Evolutionary conservation across 345 rosid species (phyloP).

Genomic region (Carallia pectinifolia): DNA sequence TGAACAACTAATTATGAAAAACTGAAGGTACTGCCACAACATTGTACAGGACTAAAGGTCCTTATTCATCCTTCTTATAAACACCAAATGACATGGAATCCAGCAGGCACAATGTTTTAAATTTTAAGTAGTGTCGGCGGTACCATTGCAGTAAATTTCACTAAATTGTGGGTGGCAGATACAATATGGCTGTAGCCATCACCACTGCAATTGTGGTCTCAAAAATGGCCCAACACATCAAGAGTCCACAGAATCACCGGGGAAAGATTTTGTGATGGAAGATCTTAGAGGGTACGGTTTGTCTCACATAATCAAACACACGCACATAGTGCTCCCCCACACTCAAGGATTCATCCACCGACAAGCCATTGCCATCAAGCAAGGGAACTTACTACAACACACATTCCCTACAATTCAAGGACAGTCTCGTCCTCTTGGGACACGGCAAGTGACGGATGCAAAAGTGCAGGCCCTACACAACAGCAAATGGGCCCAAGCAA

Average conservation of each 20-base stretch:
- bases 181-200: too few species aligned
- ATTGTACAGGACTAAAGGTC: too few species aligned
- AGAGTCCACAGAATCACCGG: background rate
- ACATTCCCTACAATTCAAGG: slow-evolving; percentile 6
- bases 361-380: background rate
- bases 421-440: background rate
- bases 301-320: background rate
- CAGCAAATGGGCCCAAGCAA: background rate
- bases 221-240: background rate
- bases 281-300: background rate
- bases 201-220: background rate
- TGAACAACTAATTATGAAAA: too few species aligned
- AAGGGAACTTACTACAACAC: background rate
- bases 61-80: too few species aligned
- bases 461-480: slow-evolving; percentile 2
- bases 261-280: background rate
- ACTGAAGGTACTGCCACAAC: too few species aligned
- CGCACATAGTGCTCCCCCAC: background rate
- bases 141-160: too few species aligned
- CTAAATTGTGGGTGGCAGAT: too few species aligned
- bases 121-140: too few species aligned
- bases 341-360: slow-evolving; percentile 3
- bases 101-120: too few species aligned
- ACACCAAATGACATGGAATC: too few species aligned
- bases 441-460: background rate